phyloP scores from a whole-genome alignment of 2,329 filamentous ascomycete genomes.

The Diplodia mutila region DNA sequence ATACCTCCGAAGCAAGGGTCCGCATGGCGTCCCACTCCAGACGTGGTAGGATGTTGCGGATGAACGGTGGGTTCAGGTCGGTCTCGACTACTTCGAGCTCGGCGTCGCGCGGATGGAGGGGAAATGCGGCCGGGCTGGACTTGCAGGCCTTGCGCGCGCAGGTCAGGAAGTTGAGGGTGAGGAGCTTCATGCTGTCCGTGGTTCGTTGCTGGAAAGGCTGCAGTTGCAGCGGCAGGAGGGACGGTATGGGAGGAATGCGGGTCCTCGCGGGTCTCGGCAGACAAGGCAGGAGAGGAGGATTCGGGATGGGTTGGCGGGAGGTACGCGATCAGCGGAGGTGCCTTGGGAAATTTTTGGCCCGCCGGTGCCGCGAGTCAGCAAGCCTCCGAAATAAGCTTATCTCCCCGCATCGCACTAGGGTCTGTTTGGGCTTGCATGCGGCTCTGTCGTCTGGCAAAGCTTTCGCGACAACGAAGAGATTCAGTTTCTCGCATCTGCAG shows the following conservation, averaged over 20 bases:
- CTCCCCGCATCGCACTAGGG: slow-evolving; percentile 22
- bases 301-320: not conserved
- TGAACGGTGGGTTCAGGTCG: slow-evolving; percentile 77
- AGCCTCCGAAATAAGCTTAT: slow-evolving; percentile 25
- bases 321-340: not conserved
- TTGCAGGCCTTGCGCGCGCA: slow-evolving; percentile 97
- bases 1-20: slow-evolving; percentile 75
- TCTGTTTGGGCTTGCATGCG: not conserved
- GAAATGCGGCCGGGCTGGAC: slow-evolving; percentile 75
- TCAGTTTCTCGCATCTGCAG: too few relatives aligned
- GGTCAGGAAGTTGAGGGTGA: slow-evolving; percentile 94
- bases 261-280: not conserved
- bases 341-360: slow-evolving; percentile 24
- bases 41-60: slow-evolving; percentile 82
- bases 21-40: slow-evolving; percentile 86
- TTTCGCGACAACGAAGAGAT: too few relatives aligned
- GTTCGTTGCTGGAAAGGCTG: not conserved
- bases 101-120: slow-evolving; percentile 88
- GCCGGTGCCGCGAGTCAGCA: slow-evolving; percentile 20
- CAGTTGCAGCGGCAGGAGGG: not conserved
- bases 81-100: slow-evolving; percentile 85
- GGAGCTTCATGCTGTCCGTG: slow-evolving; percentile 73
- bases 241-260: not conserved
- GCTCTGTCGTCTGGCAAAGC: not conserved
- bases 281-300: not conserved